These are phyloP conservation scores for Voacanga thouarsii DNA, from an alignment of 257 asterid species.

Conservation along the genomic window DNA sequence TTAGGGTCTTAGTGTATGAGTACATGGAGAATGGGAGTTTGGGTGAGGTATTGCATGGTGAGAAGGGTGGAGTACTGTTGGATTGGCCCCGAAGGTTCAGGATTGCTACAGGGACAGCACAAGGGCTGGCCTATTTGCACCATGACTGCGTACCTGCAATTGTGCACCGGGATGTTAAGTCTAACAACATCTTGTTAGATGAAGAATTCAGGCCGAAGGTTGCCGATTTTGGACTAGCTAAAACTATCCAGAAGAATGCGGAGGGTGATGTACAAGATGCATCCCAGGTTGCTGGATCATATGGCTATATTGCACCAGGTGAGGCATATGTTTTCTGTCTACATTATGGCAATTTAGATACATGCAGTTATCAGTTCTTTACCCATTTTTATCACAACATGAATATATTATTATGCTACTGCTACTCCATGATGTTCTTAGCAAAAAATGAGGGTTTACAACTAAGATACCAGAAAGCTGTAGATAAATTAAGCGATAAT, in stretches of 20 bases:
- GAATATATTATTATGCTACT: background rate
- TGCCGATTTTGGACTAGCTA: slow-evolving; percentile 91
- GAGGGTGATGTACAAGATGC: slow-evolving; percentile 43
- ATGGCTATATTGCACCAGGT: slow-evolving; percentile 93
- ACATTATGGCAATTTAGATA: background rate
- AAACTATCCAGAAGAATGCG: slow-evolving; percentile 34
- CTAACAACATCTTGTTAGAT: slow-evolving; percentile 41
- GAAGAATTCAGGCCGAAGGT: slow-evolving; percentile 38
- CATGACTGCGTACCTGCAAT: slow-evolving; percentile 49
- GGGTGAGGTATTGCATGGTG: slow-evolving; percentile 68
- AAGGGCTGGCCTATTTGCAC: slow-evolving; percentile 87
- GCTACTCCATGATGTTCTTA: background rate
- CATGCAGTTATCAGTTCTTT: background rate
- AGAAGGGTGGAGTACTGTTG: slow-evolving; percentile 49
- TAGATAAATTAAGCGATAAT: background rate
- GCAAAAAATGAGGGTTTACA: background rate
- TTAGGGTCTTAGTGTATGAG: slow-evolving; percentile 61
- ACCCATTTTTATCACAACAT: background rate
- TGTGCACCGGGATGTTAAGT: slow-evolving; percentile 43
- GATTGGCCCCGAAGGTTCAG: slow-evolving; percentile 70
- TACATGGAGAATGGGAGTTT: slow-evolving; percentile 74
- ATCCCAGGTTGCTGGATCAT: slow-evolving; percentile 80
- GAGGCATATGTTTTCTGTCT: slow-evolving; percentile 2
- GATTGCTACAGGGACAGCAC: slow-evolving; percentile 72
- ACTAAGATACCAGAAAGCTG: background rate